Evolutionary conservation across 306 rosid species (phyloP).

Genomic region (Senna tora): DNA sequence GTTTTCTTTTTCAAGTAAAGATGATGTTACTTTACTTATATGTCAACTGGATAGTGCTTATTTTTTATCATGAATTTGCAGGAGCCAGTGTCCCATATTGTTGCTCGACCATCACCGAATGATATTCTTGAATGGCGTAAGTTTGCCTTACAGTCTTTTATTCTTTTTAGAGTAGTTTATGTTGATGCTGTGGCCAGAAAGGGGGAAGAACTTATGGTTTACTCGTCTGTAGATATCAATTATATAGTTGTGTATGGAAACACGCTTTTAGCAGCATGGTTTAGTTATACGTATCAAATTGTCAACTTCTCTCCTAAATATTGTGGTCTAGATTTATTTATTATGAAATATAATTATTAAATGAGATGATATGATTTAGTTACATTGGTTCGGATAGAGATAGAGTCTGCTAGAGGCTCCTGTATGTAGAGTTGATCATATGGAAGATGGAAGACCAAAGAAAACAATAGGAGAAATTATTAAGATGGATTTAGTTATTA

Average conservation of each 20-base stretch:
- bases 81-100: conserved; percentile 99
- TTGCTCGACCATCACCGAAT: conserved; percentile 92
- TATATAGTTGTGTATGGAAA: background rate
- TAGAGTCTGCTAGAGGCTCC: no score
- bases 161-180: conserved; percentile 23
- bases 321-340: background rate
- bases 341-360: background rate
- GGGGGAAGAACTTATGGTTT: background rate
- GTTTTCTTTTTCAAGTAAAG: conserved; percentile 6
- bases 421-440: no score
- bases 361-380: background rate
- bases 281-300: conserved; percentile 51
- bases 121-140: conserved; percentile 99
- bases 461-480: no score
- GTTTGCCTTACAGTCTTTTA: conserved; percentile 44
- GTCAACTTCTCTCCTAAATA: background rate
- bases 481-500: no score
- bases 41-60: conserved; percentile 36
- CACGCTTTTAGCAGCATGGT: conserved; percentile 44
- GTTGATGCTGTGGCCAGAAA: background rate
- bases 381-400: background rate
- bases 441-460: no score
- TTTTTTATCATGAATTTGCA: conserved; percentile 40
- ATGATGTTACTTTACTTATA: background rate
- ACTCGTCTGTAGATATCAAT: background rate